Percentiles rank a stretch among this genome's conserved stretches.
Evolutionary conservation across 1,284 basidiomycete species (phyloP).

Genomic region (Neonothopanus nambi): DNA sequence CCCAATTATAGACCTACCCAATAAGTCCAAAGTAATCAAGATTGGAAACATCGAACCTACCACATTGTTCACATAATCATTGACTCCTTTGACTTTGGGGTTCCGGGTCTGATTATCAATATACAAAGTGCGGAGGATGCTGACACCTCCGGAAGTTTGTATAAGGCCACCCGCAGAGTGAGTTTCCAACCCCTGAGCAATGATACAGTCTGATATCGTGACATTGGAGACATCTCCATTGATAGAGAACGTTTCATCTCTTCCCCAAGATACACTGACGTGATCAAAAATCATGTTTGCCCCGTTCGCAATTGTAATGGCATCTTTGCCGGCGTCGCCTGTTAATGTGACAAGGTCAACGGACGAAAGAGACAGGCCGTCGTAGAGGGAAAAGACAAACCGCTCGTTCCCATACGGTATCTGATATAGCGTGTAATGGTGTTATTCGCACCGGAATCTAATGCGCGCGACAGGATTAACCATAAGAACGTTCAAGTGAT

Average conservation of each 20-base stretch:
- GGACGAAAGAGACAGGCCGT: not conserved
- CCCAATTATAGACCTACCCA: conserved; percentile 36
- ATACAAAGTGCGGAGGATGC: conserved; percentile 36
- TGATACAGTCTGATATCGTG: conserved; percentile 37
- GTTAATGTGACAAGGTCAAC: not conserved
- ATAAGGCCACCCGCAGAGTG: conserved; percentile 39
- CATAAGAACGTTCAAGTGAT: conserved; percentile 10
- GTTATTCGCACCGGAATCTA: conserved; percentile 33
- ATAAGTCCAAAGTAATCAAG: not conserved
- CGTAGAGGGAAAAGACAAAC: conserved; percentile 18
- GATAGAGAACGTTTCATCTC: conserved; percentile 40
- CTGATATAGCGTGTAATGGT: conserved; percentile 38
- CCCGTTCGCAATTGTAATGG: conserved; percentile 36
- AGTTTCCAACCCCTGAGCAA: conserved; percentile 37
- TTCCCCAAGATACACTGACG: conserved; percentile 37
- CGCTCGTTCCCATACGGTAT: conserved; percentile 34
- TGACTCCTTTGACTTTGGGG: conserved; percentile 39
- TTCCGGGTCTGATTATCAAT: conserved; percentile 40
- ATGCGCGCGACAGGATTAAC: conserved; percentile 23
- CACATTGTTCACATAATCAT: conserved; percentile 39
- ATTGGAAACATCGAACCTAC: conserved; percentile 21
- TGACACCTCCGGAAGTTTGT: conserved; percentile 37
- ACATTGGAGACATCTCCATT: conserved; percentile 39
- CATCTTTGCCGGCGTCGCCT: conserved; percentile 38
- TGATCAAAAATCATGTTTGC: conserved; percentile 40